Conservation (phyloP, 371 early-diverging fungal species). For the Apophysomyces sp. region DNA sequence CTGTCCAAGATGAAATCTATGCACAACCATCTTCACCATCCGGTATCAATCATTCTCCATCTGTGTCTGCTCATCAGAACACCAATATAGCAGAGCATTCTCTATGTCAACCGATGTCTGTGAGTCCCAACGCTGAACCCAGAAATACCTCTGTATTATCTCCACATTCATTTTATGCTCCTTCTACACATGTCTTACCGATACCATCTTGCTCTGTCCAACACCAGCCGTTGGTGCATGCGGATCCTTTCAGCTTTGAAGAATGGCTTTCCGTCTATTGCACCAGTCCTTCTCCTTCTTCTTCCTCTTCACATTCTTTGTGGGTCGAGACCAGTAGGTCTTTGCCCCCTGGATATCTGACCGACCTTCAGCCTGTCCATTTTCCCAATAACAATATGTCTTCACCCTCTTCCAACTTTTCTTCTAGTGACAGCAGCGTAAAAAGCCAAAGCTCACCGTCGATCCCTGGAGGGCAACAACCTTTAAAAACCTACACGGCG, state of each 20-base stretch:
- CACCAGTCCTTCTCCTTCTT: not conserved
- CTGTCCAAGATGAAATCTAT: not conserved
- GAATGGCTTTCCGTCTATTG: slow-evolving; percentile 20
- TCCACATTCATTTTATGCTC: not conserved
- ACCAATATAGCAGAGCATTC: too few species aligned
- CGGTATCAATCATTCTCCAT: not conserved
- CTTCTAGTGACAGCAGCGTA: not conserved
- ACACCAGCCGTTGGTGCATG: too few species aligned
- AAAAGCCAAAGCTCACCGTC: not conserved
- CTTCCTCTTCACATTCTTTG: not conserved
- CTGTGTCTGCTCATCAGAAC: too few species aligned
- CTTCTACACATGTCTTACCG: not conserved
- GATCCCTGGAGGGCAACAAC: not conserved
- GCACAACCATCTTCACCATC: not conserved
- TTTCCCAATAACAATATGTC: not conserved
- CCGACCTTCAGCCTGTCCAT: not conserved
- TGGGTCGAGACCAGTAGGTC: not conserved
- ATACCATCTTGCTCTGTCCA: not conserved
- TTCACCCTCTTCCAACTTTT: not conserved
- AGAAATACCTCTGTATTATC: not conserved
- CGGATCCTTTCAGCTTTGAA: slow-evolving; percentile 24
- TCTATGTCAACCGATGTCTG: too few species aligned
- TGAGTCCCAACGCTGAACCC: not conserved
- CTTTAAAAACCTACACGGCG: not conserved
- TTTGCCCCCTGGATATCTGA: not conserved